Base-by-base conservation (phyloP, 2,329 filamentous ascomycete species). In the Hypoxylon sp. region DNA sequence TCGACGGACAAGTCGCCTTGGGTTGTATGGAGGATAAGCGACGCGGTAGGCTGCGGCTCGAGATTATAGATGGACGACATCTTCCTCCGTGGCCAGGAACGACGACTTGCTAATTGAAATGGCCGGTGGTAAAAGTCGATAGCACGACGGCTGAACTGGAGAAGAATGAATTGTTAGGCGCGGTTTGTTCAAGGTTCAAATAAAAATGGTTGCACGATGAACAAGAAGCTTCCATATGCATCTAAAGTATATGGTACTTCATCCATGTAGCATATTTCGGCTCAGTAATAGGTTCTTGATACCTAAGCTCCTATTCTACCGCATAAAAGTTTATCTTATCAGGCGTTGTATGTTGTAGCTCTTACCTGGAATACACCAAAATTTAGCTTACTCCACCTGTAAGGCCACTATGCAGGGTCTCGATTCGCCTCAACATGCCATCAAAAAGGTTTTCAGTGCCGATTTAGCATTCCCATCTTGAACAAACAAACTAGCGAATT, bases 41-140 rank as follows among this genome's bases (percentile, higher is more conserved):
- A 97, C 22, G 92, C 96, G 64, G 95, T 98, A 50, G 96, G 94
- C 77, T 95, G 94, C 58, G 96, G 95, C 81, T 98, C 95, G 76
- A 97, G 93, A 75, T 97, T 97, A 82, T 98, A 98, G 64, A 94
- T 91, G 48, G 92, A 86, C 63, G 94, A 95, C 95, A 98, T 98
- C 31, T 63, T 78, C 29, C 39, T 31, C 46, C 13, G 37, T 29
- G 31, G 31, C 26, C 52, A 31, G 35, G 37, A 24, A 31, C 22
- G 26, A 19, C 39, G 10, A 14, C 35, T 35, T 51, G 19, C 4
- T 37, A 17, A 26, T 52, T 33, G 17, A 47, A 44, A 52, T 48
- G 13, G 22, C 46, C 39, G 35, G 17, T 42, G 11, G 13, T 4
- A 57, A 33, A 26, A 33, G 11, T 44, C 19, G 35, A 33, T 14